Evolutionary conservation across 345 rosid species (phyloP), one percentile per base, ranked within the genome.

Genomic region (Mallotus nudiflorus): DNA sequence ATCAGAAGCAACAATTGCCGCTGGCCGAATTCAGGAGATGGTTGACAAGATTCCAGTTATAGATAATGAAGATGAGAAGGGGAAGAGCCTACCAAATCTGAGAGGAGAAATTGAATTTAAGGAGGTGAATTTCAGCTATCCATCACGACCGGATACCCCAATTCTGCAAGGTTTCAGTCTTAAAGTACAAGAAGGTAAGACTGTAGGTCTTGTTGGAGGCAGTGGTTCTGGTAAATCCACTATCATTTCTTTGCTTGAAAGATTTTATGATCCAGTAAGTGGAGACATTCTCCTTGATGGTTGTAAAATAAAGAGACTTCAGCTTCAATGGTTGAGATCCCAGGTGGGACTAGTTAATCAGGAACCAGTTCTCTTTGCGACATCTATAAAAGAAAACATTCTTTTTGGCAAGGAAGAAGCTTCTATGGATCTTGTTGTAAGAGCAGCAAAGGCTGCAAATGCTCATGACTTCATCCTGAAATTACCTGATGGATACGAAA

Each of bases 161-260:
- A 62, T 84, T 45, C 77, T 86, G 33, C 74, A 69, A 10, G 68
- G 82, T 33, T 77, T 88, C 68, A 77, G 76, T 76, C 86, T 88
- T 33, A 76, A 63, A 75, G 78, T 86, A 35, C 56, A 25, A 25
- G 80, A 85, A 1, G 85, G 90, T 37, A 78, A 61, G 68, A 81
- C 76, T 3, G 80, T 82, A 12, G 89, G 86, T 15, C 84, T 88
- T 50, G 88, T 85, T 25, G 88, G 92, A 64, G 75, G 82, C 16
- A 86, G 88, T 44, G 88, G 90, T 49, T 88, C 86, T 0, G 88
- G 87, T 60, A 84, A 88, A 74, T 88, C 92, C 39, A 84, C 89
- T 1, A 49, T 83, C 24, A 76, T 88, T 35, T 74, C 85, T 45
- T 76, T 88, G 81, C 81, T 84, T 0, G 84, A 88, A 67, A 81